A percentile compares a stretch with the other conserved stretches of the same genome.
phyloP scores from a whole-genome alignment of 495 filamentous ascomycete genomes.

The Tuber borchii region DNA sequence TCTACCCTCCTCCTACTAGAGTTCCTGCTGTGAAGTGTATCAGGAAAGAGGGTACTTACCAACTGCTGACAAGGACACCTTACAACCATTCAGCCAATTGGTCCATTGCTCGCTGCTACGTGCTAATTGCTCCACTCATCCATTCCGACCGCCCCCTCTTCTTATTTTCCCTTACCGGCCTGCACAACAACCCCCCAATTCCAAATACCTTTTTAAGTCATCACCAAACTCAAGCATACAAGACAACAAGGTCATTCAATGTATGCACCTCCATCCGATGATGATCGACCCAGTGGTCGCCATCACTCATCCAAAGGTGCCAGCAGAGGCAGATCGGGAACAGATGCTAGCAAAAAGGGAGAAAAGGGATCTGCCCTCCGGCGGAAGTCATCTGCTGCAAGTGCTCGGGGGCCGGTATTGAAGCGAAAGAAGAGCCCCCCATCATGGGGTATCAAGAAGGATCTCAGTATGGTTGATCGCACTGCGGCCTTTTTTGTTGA shows the following conservation, averaged over 20 bases:
- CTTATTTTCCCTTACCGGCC: background rate
- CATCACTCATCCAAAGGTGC: constrained; percentile 24
- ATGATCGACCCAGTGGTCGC: constrained; percentile 34
- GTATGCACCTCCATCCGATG: constrained; percentile 34
- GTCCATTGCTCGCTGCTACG: background rate
- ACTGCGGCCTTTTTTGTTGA: constrained; percentile 46
- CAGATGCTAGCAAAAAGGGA: constrained; percentile 29
- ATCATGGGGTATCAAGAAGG: constrained; percentile 24
- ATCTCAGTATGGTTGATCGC: constrained; percentile 45
- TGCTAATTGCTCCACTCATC: background rate
- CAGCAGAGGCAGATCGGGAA: constrained; percentile 27
- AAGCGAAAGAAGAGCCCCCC: constrained; percentile 46
- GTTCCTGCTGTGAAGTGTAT: background rate
- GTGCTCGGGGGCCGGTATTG: constrained; percentile 47
- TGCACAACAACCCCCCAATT: background rate
- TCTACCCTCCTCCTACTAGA: background rate
- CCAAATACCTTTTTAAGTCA: background rate
- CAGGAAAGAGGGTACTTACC: background rate
- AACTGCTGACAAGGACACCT: background rate
- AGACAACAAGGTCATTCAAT: constrained; percentile 8
- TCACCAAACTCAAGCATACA: background rate
- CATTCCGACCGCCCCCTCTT: background rate
- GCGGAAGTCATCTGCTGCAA: constrained; percentile 42
- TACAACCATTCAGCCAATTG: constrained; percentile 7
- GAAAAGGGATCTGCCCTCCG: constrained; percentile 29